Base-by-base conservation (phyloP, 106 monocot genomes). In the Dioscorea dumetorum region DNA sequence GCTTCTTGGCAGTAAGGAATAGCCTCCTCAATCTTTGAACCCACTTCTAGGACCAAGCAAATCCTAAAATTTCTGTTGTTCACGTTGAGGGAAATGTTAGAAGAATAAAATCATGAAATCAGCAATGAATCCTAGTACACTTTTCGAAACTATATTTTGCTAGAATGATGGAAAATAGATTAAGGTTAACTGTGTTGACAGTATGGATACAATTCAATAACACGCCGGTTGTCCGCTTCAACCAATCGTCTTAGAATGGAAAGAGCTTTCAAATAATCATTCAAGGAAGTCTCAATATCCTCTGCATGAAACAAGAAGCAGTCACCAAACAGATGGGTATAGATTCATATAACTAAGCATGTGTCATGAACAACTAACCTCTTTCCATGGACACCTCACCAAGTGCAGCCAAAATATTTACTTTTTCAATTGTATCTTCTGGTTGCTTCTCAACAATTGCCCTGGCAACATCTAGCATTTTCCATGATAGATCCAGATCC, bases 381-480 rank as follows among this genome's bases (percentile, higher is more conserved):
- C 91, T 86, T 81, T 99, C 97, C 70, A 89, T 68, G 23, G 92
- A 79, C 28, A 85, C 92, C 73, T 99, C 97, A 35, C 78, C 97
- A 13, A 99, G 56, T 70, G 97, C 86, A 66, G 89, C 54, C 58
- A 75, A 85, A 54, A 92, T 85, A 35, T 99, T 99, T 23, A 85
- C 97, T 75, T 82, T 99, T 66, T 90, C 87, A 17, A 99, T 66
- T 23, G 82, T 87, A 73, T 83, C 80, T 69, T 81, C 82, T 22
- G 86, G 68, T 17, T 31, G 22, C 64, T 85, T 87, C 62, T 99
- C 97, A 62, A 73, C 78, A 77, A 99, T 99, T 64, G 80, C 86
- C 70, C 97, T 92, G 18, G 97, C 97, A 82, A 99, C 74, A 72
- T 99, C 97, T 51, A 99, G 77, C 92, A 99, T 90, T 70, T 92